These are phyloP conservation scores for Clarireedia homoeocarpa DNA, from an alignment of 2,329 filamentous ascomycete species.

Conservation along the genomic window DNA sequence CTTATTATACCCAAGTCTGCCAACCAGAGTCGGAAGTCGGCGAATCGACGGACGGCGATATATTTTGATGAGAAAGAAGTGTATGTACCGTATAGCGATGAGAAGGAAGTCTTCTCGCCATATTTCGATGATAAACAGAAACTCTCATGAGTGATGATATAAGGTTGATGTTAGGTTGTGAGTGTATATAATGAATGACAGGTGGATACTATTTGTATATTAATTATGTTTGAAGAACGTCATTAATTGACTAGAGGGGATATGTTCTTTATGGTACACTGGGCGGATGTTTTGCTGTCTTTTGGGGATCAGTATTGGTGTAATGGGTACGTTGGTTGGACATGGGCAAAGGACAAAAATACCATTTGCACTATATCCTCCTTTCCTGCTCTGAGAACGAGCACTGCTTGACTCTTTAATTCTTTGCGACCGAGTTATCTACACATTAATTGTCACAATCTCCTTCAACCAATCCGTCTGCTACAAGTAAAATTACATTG, in stretches of 20 bases:
- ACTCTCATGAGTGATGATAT: neutral
- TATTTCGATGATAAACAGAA: neutral
- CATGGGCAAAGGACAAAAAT: neutral
- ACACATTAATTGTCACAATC: too few species aligned
- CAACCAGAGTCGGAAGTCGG: neutral
- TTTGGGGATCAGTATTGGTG: neutral
- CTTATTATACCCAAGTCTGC: neutral
- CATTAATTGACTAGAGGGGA: neutral
- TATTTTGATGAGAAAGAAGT: slow-evolving; percentile 6
- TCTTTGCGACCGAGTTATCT: too few species aligned
- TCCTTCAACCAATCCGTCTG: too few species aligned
- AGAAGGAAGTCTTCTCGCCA: neutral
- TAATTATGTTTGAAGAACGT: neutral
- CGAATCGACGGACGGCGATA: neutral
- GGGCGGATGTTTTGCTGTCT: neutral
- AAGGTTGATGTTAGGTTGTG: neutral
- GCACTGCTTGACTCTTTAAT: too few species aligned
- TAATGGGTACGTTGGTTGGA: neutral
- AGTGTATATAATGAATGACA: neutral
- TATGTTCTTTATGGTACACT: neutral
- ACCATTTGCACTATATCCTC: too few species aligned
- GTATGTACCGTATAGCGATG: slow-evolving; percentile 2
- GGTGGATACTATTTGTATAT: neutral
- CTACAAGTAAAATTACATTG: too few species aligned
- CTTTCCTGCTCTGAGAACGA: too few species aligned